These are phyloP conservation scores for Hordeum marinum DNA, from an alignment of 176 grass and related monocot genomes.

Conservation along the genomic window DNA sequence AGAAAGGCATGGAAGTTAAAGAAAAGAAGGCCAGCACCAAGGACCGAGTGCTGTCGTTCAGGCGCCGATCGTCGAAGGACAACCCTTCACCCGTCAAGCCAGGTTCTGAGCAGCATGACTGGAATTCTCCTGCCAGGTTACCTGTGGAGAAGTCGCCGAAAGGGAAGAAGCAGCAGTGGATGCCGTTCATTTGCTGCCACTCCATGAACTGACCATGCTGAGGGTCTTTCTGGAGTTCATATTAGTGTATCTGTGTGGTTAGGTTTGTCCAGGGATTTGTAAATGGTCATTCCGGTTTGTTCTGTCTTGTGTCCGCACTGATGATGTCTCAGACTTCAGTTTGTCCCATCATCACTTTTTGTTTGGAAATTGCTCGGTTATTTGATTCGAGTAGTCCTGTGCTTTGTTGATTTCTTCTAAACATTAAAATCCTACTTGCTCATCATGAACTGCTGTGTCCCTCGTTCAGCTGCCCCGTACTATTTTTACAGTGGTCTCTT, in stretches of 20 bases:
- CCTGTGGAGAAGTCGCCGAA: constrained; percentile 33
- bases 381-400: background rate
- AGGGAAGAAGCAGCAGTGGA: constrained; percentile 54
- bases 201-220: constrained; percentile 31
- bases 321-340: background rate
- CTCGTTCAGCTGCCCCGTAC: background rate
- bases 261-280: background rate
- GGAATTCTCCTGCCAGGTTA: constrained; percentile 63
- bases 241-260: background rate
- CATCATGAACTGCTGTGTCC: constrained; percentile 30
- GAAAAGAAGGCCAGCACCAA: constrained; percentile 36
- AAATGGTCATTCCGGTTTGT: background rate
- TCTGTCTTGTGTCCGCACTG: background rate
- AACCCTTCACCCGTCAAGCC: constrained; percentile 1
- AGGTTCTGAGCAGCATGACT: constrained; percentile 41
- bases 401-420: background rate
- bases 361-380: background rate
- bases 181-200: constrained; percentile 60
- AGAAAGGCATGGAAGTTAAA: constrained; percentile 40
- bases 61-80: constrained; percentile 18
- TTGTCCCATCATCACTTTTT: background rate
- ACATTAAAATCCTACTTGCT: background rate
- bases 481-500: background rate
- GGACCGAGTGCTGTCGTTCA: constrained; percentile 30
- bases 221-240: background rate